Conservation (phyloP, 345 rosid species). For the Noccaea caerulescens region DNA sequence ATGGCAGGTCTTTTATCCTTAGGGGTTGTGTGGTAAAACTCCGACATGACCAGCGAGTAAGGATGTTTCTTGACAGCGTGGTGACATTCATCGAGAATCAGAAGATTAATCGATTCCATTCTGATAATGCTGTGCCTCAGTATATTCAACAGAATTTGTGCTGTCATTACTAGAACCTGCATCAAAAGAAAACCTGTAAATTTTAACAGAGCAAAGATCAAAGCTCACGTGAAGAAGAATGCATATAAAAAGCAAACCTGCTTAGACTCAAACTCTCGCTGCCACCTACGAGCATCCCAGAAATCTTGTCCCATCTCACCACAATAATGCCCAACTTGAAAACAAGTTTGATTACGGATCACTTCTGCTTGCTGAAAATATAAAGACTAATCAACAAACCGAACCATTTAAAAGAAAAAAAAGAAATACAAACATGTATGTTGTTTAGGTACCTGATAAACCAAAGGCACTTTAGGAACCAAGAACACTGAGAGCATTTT, state of each 20-base stretch:
- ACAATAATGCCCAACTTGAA: slow-evolving; percentile 87
- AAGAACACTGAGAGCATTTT: slow-evolving; percentile 92
- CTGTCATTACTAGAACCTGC: slow-evolving; percentile 97
- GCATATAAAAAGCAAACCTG: slow-evolving; percentile 61
- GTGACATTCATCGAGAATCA: slow-evolving; percentile 95
- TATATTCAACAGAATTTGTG: slow-evolving; percentile 92
- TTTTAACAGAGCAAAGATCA: background rate
- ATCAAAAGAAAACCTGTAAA: background rate
- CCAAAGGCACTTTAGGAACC: slow-evolving; percentile 98
- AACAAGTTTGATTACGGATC: slow-evolving; percentile 74
- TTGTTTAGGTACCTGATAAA: slow-evolving; percentile 71
- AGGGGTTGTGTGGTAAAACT: slow-evolving; percentile 86
- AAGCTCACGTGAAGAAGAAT: background rate
- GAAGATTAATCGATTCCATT: slow-evolving; percentile 89
- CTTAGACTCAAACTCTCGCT: slow-evolving; percentile 87
- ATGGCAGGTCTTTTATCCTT: slow-evolving; percentile 93
- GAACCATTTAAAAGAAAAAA: no score
- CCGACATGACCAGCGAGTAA: slow-evolving; percentile 97
- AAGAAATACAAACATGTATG: background rate
- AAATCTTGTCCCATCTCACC: slow-evolving; percentile 99
- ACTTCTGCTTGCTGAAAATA: slow-evolving; percentile 91
- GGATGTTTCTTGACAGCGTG: slow-evolving; percentile 99
- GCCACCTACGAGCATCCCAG: slow-evolving; percentile 94
- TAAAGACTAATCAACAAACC: slow-evolving; percentile 28
- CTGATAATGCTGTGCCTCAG: slow-evolving; percentile 94